These are phyloP conservation scores for Protomyces inouyei DNA, from an alignment of 1,139 yeast species.

Conservation along the genomic window DNA sequence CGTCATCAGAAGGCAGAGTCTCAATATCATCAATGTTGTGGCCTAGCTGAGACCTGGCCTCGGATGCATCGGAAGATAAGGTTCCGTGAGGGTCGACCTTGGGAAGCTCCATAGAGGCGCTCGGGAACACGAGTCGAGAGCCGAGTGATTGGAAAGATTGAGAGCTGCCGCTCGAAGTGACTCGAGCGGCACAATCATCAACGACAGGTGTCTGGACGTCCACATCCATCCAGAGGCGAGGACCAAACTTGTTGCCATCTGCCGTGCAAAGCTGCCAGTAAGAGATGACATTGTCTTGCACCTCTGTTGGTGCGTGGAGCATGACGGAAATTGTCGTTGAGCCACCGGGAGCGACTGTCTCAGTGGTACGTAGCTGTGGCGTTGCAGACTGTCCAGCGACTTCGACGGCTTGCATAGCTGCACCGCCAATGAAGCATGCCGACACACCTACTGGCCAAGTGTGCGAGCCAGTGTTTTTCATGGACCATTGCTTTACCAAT, in stretches of 20 bases:
- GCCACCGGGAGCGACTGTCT: constrained; percentile 28
- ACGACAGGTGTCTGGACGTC: constrained; percentile 17
- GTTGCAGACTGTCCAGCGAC: neutral
- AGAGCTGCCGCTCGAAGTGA: neutral
- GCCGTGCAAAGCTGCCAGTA: constrained; percentile 29
- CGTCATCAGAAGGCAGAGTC: neutral
- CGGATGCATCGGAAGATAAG: neutral
- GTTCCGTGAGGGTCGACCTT: neutral
- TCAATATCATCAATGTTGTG: neutral
- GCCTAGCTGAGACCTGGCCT: neutral
- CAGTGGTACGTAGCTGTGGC: neutral
- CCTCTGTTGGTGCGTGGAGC: constrained; percentile 29
- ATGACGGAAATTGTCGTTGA: constrained; percentile 29
- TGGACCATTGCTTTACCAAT: constrained; percentile 31
- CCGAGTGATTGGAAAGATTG: neutral
- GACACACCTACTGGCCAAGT: constrained; percentile 32
- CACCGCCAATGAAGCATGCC: constrained; percentile 29
- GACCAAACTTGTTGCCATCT: constrained; percentile 30
- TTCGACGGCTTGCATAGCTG: constrained; percentile 2
- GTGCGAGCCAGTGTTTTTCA: constrained; percentile 30
- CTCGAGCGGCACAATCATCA: neutral
- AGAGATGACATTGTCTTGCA: constrained; percentile 26
- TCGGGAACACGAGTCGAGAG: constrained; percentile 20
- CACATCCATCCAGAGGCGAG: constrained; percentile 30
- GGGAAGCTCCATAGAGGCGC: constrained; percentile 19